These are phyloP conservation scores for Acanthamoeba culbertsoni DNA, from an alignment of 208 protist species.

Conservation along the genomic window DNA sequence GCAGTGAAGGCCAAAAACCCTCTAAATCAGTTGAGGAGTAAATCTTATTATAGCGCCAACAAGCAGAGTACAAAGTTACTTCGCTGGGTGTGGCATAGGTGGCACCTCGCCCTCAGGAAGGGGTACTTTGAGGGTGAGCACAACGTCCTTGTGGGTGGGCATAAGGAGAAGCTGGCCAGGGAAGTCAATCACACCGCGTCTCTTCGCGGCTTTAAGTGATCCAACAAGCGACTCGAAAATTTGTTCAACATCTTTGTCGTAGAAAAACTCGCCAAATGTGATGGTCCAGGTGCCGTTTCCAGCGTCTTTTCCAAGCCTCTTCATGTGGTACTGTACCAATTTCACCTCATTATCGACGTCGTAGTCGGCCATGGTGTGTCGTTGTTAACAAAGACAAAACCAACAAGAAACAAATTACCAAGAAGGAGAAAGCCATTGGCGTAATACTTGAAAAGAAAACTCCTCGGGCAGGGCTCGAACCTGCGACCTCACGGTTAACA, in stretches of 20 bases:
- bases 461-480: neutral
- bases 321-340: constrained; percentile 58
- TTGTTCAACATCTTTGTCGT: constrained; percentile 60
- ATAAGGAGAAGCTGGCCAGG: constrained; percentile 55
- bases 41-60: neutral
- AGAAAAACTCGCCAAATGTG: constrained; percentile 61
- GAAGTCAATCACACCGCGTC: constrained; percentile 52
- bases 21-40: no score
- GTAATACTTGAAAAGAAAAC: neutral
- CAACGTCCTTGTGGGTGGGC: constrained; percentile 62
- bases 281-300: constrained; percentile 52
- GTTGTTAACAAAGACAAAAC: neutral
- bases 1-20: no score
- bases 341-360: constrained; percentile 64
- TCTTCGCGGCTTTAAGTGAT: constrained; percentile 67
- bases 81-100: neutral
- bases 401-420: no score
- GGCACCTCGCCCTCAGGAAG: neutral
- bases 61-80: neutral
- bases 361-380: constrained; percentile 33
- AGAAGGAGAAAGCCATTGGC: no score
- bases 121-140: constrained; percentile 50
- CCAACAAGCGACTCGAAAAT: constrained; percentile 62
- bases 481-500: constrained; percentile 31
- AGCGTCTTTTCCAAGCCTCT: constrained; percentile 46